A percentile compares a stretch with the other conserved stretches of the same genome.
Conservation (phyloP, 495 filamentous ascomycete species). For the Sporormia fimetaria region DNA sequence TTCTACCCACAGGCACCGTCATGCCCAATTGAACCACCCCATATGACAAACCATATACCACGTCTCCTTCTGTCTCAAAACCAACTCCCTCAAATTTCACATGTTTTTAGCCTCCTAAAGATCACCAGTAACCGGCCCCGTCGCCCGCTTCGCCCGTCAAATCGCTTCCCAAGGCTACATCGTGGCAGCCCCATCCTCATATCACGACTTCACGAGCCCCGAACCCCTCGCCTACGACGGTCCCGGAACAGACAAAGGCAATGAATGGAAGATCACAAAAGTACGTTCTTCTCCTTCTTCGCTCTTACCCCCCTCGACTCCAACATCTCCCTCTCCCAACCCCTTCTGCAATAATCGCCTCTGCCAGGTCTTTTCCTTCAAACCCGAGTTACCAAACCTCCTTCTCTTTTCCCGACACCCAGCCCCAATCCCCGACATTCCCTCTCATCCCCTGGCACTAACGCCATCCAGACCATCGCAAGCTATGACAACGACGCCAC, state of each 20-base stretch:
- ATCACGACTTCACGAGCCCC: conserved; percentile 85
- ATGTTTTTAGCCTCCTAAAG: conserved; percentile 1
- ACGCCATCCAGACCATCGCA: conserved; percentile 49
- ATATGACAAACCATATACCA: neutral
- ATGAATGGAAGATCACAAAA: conserved; percentile 75
- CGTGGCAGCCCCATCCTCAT: conserved; percentile 77
- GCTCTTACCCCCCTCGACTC: neutral
- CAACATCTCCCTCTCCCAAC: too few relatives aligned
- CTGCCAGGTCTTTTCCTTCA: neutral
- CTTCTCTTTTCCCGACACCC: too few relatives aligned
- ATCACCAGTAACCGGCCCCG: conserved; percentile 72
- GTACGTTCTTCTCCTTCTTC: conserved; percentile 29
- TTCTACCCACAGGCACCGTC: too few relatives aligned
- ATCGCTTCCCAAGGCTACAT: conserved; percentile 93
- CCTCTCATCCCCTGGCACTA: too few relatives aligned
- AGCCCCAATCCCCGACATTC: too few relatives aligned
- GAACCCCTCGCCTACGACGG: conserved; percentile 78
- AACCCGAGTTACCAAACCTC: too few relatives aligned
- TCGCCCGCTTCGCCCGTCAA: conserved; percentile 80
- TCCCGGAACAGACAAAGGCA: conserved; percentile 78
- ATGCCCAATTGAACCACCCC: neutral
- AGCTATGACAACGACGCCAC: conserved; percentile 84
- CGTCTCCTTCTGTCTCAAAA: neutral
- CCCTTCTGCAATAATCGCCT: conserved; percentile 6
- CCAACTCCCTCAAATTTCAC: neutral